phyloP scores from a whole-genome alignment of 2,329 filamentous ascomycete species.

The Ceratocystis diversiconidia region DNA sequence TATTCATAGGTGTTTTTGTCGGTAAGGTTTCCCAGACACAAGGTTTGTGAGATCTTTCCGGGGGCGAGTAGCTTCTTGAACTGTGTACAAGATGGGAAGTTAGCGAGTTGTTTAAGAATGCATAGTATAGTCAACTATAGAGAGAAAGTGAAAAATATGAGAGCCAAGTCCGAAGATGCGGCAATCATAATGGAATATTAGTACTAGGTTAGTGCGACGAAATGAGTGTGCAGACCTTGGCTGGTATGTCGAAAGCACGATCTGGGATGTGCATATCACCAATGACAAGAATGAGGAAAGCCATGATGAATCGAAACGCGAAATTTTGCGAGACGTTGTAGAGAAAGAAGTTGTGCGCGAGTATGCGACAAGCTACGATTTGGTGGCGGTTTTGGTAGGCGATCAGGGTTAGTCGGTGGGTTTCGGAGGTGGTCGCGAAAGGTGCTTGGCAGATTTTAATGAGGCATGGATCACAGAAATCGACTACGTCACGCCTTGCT shows the following conservation, averaged over 20 bases:
- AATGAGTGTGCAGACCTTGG: slow-evolving; percentile 49
- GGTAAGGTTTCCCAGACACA: slow-evolving; percentile 68
- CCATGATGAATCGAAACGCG: slow-evolving; percentile 42
- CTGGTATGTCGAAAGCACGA: slow-evolving; percentile 75
- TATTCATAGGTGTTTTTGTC: slow-evolving; percentile 71
- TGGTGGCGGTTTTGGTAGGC: not conserved
- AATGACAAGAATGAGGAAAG: slow-evolving; percentile 80
- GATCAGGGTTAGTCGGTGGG: not conserved
- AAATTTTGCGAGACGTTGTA: too few relatives aligned
- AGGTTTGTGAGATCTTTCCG: slow-evolving; percentile 68
- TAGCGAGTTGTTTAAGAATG: not conserved
- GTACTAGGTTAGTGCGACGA: not conserved
- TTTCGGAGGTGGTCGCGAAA: not conserved
- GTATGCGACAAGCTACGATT: not conserved
- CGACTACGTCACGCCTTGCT: slow-evolving; percentile 4
- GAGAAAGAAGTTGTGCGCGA: too few relatives aligned
- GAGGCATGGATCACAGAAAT: not conserved
- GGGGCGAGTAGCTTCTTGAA: slow-evolving; percentile 76
- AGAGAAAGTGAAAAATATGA: too few relatives aligned
- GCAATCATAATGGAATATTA: not conserved
- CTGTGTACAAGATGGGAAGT: slow-evolving; percentile 29
- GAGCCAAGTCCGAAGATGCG: too few relatives aligned
- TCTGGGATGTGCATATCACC: slow-evolving; percentile 91
- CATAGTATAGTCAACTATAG: not conserved
- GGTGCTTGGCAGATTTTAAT: not conserved